These are phyloP conservation scores for Pythium biforme DNA, from an alignment of 352 stramenopile species.

Conservation along the genomic window DNA sequence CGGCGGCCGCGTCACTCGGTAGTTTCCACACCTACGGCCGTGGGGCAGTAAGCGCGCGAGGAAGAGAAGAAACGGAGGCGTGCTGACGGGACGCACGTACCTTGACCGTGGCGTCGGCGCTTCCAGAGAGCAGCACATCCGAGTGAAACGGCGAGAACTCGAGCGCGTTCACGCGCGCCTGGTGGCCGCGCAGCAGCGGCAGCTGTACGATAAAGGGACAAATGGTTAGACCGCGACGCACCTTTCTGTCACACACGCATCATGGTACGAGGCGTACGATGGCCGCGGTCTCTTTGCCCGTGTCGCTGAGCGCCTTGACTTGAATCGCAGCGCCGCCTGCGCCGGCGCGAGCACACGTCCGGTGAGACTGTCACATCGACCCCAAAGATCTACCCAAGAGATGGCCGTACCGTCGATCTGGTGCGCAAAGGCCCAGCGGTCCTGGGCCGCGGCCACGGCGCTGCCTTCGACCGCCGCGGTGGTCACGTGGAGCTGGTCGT, in stretches of 20 bases:
- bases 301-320: constrained; percentile 48
- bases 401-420: constrained; percentile 47
- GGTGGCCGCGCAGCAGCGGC: constrained; percentile 59
- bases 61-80: neutral
- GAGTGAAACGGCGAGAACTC: constrained; percentile 57
- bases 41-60: neutral
- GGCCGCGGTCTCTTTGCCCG: constrained; percentile 34
- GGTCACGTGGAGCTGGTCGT: constrained; percentile 66
- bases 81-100: constrained; percentile 9
- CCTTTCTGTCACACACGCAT: neutral
- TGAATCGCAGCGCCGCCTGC: constrained; percentile 58
- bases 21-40: constrained; percentile 55
- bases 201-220: constrained; percentile 27
- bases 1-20: constrained; percentile 17
- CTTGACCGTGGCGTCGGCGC: constrained; percentile 53
- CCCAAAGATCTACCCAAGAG: neutral
- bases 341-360: neutral
- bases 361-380: neutral
- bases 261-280: too few relatives aligned
- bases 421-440: constrained; percentile 63
- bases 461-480: constrained; percentile 44
- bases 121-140: constrained; percentile 52
- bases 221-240: neutral
- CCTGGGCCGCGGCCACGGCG: constrained; percentile 36
- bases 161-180: constrained; percentile 58